Percentiles rank a stretch among this genome's conserved stretches.
Evolutionary conservation across 345 rosid genomes (phyloP).

Genomic region (Pseudoturritis turrita): DNA sequence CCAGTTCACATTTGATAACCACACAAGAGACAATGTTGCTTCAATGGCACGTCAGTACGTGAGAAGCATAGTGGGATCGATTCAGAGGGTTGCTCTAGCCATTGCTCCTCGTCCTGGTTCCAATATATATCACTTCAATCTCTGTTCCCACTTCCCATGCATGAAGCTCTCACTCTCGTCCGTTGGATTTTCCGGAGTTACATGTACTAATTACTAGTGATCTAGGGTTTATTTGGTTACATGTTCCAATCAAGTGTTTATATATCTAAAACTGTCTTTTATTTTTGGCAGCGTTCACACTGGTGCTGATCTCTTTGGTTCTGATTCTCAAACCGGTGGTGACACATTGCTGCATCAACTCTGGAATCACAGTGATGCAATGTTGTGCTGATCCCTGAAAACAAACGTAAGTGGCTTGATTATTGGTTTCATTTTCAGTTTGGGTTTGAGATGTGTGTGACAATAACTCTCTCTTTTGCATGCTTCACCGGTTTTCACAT

Average conservation of each 20-base stretch:
- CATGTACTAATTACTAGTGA: slow-evolving; percentile 40
- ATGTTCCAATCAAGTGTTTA: background rate
- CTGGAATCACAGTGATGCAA: slow-evolving; percentile 85
- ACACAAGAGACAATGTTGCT: slow-evolving; percentile 78
- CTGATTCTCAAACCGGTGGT: slow-evolving; percentile 42
- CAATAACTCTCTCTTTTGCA: slow-evolving; percentile 23
- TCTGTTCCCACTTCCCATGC: slow-evolving; percentile 77
- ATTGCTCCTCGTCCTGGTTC: slow-evolving; percentile 65
- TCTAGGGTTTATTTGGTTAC: background rate
- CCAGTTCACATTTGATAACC: slow-evolving; percentile 83
- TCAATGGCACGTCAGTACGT: slow-evolving; percentile 96
- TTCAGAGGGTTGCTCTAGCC: slow-evolving; percentile 97
- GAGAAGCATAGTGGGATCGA: slow-evolving; percentile 80
- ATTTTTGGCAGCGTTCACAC: slow-evolving; percentile 48
- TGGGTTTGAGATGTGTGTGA: background rate
- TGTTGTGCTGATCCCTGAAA: slow-evolving; percentile 90
- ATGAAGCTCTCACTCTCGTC: slow-evolving; percentile 88
- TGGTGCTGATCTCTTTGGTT: slow-evolving; percentile 58
- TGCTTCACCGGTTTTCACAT: slow-evolving; percentile 80
- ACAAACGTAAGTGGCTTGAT: slow-evolving; percentile 46
- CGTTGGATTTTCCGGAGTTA: slow-evolving; percentile 82
- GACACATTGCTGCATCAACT: slow-evolving; percentile 80
- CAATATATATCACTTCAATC: slow-evolving; percentile 41
- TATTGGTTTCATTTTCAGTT: background rate
- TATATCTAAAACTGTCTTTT: background rate